Evolutionary conservation across 495 filamentous ascomycete species (phyloP), one percentile per base, ranked within the genome.

Genomic region (Hyaloscypha bicolor): DNA sequence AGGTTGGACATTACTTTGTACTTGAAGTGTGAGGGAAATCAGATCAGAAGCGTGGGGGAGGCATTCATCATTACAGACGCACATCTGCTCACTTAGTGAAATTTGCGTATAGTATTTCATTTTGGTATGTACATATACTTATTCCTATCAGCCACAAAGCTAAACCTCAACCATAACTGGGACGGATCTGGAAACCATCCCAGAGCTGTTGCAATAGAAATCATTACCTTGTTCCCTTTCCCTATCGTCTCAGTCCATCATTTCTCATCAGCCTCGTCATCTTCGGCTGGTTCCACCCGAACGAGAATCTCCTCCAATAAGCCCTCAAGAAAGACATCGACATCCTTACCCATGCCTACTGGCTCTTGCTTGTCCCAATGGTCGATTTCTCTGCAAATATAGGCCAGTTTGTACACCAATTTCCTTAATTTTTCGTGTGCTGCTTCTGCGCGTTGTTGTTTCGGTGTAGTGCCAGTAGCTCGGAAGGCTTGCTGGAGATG

Each of bases 281-380:
- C 91, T 74, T 93, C 91, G 60, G 90, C 81, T 9, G 92, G 90
- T 76, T 97, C 94, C 37, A 98, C 90, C 39, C 95, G 80, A 8
- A 97, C 92, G n/a, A 99, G 82, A 19, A 98, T 87, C 81, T 98
- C 95, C 80, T 99, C 95, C 35, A 99, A 80, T 68, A 97, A 87
- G 2, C 91, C 94, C 76, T 99, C 95, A 35, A 98, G 79, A 69
- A 97, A 95, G 0, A 88, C 89, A 56, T 87, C 85, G 21, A 97
- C 92, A 14, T 91, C 93, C 45, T 89, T 90, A 5, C 93, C 94
- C 95, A 98, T 97, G 0, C 92, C 90, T 2, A 99, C 92, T 6
- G 92, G 90, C 60, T 89, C 89, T 55, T 87, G 86, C 74, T 86
- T 88, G 75, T 99, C 95, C 77, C 87, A 90, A 55, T 88, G 85